These are phyloP conservation scores for Colletotrichum tropicale DNA, from an alignment of 2,329 filamentous ascomycete species.

Conservation along the genomic window DNA sequence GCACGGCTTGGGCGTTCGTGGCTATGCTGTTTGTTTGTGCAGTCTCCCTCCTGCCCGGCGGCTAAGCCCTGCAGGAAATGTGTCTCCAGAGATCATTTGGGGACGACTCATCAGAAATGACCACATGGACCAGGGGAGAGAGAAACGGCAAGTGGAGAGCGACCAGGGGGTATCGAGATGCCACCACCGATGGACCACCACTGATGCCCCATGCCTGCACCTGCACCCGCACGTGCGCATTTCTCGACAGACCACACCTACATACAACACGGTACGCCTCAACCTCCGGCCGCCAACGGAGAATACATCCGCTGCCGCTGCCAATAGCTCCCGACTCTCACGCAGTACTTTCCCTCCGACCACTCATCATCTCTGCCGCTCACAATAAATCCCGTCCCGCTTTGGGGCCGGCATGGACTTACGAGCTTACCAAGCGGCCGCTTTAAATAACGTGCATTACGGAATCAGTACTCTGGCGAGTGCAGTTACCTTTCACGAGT, in stretches of 20 bases:
- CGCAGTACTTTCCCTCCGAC: not conserved
- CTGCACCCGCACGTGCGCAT: slow-evolving; percentile 3
- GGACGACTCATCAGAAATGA: not conserved
- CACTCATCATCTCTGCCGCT: not conserved
- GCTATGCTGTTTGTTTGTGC: slow-evolving; percentile 7
- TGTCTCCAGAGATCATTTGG: not conserved
- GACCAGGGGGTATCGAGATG: not conserved
- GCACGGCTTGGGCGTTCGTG: not conserved
- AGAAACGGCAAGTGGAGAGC: slow-evolving; percentile 6
- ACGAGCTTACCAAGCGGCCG: not conserved
- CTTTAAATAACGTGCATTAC: slow-evolving; percentile 3
- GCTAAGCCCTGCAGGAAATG: not conserved
- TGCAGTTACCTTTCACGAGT: not conserved
- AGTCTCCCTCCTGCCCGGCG: not conserved
- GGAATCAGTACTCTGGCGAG: not conserved
- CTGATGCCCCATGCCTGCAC: not conserved
- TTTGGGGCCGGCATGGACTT: not conserved
- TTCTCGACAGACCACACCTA: not conserved
- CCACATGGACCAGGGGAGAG: not conserved
- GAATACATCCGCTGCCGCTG: not conserved
- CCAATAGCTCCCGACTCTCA: not conserved
- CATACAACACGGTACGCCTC: not conserved
- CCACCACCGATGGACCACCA: not conserved
- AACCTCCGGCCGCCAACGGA: not conserved
- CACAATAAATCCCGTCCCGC: not conserved